phyloP scores from a whole-genome alignment of 2,329 filamentous ascomycete species.

The Neofusicoccum kwambonambiense region DNA sequence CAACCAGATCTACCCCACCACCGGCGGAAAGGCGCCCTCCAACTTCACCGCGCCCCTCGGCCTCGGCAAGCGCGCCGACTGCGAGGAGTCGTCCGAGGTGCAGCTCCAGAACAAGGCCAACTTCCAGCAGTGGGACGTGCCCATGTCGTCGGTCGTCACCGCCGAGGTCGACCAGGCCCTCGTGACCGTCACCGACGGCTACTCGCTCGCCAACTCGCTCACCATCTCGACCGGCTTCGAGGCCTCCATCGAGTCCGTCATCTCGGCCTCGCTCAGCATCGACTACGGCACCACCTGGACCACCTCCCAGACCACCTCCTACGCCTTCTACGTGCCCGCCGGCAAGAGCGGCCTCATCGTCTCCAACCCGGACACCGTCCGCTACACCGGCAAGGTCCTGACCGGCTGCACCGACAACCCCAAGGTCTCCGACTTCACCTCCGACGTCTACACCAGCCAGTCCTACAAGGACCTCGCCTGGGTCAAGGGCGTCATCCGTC shows the following conservation, averaged over 20 bases:
- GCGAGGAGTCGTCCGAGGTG: neutral
- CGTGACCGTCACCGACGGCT: slow-evolving; percentile 19
- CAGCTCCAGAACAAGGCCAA: neutral
- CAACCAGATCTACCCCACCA: neutral
- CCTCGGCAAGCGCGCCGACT: neutral
- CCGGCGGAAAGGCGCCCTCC: neutral
- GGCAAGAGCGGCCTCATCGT: slow-evolving; percentile 43
- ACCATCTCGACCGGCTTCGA: neutral
- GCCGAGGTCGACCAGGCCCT: neutral
- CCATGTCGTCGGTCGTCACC: neutral
- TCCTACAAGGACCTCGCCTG: slow-evolving; percentile 35
- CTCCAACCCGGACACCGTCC: slow-evolving; percentile 38
- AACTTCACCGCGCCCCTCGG: neutral
- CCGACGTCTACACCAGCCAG: slow-evolving; percentile 37
- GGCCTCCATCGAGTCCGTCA: neutral
- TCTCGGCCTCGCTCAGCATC: slow-evolving; percentile 1
- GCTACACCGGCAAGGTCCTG: slow-evolving; percentile 36
- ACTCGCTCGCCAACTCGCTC: slow-evolving; percentile 21
- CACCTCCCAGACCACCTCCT: slow-evolving; percentile 31
- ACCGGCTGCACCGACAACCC: slow-evolving; percentile 35
- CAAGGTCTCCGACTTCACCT: slow-evolving; percentile 29
- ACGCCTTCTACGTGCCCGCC: slow-evolving; percentile 33
- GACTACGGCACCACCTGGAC: slow-evolving; percentile 17
- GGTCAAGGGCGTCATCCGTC: slow-evolving; percentile 41
- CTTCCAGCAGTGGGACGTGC: neutral